A percentile compares a stretch with the other conserved stretches of the same genome.
These are phyloP conservation scores for Pichia sp. DNA, from an alignment of 1,139 yeast species.

Conservation along the genomic window DNA sequence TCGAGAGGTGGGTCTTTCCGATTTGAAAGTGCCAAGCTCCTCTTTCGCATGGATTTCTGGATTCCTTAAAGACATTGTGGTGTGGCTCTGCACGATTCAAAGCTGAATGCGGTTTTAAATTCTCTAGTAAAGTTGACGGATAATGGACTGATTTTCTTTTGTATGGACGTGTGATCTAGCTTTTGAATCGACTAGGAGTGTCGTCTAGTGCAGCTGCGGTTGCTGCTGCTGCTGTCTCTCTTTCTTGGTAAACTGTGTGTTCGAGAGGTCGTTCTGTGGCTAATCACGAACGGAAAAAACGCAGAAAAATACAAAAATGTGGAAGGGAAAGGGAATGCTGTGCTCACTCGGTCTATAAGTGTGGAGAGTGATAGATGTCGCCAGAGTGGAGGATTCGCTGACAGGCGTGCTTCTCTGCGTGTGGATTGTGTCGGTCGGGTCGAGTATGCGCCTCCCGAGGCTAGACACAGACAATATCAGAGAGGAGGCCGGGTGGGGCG, in stretches of 20 bases:
- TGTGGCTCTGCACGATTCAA: not conserved
- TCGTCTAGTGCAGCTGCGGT: not conserved
- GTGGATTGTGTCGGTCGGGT: not conserved
- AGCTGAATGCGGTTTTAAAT: not conserved
- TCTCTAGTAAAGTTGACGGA: conserved; percentile 9
- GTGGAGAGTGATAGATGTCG: not conserved
- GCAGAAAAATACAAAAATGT: not conserved
- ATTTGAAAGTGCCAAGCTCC: not conserved
- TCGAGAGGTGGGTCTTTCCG: conserved; percentile 2
- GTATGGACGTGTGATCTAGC: not conserved
- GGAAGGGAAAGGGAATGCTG: not conserved
- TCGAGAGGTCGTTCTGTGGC: not conserved
- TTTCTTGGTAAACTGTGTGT: not conserved
- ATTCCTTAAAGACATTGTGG: not conserved
- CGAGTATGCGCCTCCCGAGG: not conserved
- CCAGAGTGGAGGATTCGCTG: too few relatives aligned
- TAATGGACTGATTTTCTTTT: not conserved
- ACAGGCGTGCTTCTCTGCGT: not conserved
- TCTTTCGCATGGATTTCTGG: not conserved
- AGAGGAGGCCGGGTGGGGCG: not conserved
- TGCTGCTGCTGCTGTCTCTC: not conserved
- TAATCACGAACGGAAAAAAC: not conserved
- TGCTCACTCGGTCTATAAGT: not conserved
- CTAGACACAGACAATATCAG: not conserved
- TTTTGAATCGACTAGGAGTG: too few relatives aligned